Percentiles rank a stretch among this genome's conserved stretches.
Evolutionary conservation across 1,139 yeast species (phyloP).

Genomic region (Taphrina flavorubra): DNA sequence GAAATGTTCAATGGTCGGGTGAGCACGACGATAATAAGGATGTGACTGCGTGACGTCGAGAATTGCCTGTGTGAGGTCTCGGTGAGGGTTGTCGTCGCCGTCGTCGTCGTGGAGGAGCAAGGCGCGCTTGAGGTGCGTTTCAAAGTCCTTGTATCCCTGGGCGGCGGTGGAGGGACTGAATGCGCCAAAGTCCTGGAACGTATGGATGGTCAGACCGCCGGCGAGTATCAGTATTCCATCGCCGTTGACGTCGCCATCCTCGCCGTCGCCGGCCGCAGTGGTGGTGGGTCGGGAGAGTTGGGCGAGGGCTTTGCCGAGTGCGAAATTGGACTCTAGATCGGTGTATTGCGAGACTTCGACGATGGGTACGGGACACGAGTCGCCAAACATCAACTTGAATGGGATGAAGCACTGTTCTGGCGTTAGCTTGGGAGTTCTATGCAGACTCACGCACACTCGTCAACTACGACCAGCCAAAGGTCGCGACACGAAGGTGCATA

Average conservation of each 20-base stretch:
- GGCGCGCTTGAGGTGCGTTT: constrained; percentile 55
- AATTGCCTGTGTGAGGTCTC: constrained; percentile 48
- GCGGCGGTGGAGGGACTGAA: constrained; percentile 49
- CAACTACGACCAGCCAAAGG: not conserved
- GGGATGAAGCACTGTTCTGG: constrained; percentile 48
- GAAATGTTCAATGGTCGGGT: constrained; percentile 77
- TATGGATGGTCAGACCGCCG: constrained; percentile 83
- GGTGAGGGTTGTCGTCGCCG: too few relatives aligned
- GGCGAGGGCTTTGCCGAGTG: constrained; percentile 62
- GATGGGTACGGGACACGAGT: constrained; percentile 56
- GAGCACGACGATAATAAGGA: constrained; percentile 55
- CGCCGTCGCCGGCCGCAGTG: too few relatives aligned
- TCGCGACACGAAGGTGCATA: constrained; percentile 59
- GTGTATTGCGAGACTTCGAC: constrained; percentile 68
- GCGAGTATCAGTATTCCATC: constrained; percentile 62
- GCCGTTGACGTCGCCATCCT: too few relatives aligned
- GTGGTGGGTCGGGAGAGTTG: constrained; percentile 54
- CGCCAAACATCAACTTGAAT: constrained; percentile 53
- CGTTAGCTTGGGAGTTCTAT: not conserved
- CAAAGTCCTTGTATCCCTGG: constrained; percentile 55
- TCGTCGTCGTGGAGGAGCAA: too few relatives aligned
- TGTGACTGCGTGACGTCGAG: constrained; percentile 53
- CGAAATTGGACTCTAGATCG: constrained; percentile 56
- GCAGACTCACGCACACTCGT: too few relatives aligned
- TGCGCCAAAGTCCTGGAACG: constrained; percentile 60